A percentile compares a stretch with the other conserved stretches of the same genome.
phyloP scores from a whole-genome alignment of 805 yeast species.

The Myxozyma vanderwaltii region DNA sequence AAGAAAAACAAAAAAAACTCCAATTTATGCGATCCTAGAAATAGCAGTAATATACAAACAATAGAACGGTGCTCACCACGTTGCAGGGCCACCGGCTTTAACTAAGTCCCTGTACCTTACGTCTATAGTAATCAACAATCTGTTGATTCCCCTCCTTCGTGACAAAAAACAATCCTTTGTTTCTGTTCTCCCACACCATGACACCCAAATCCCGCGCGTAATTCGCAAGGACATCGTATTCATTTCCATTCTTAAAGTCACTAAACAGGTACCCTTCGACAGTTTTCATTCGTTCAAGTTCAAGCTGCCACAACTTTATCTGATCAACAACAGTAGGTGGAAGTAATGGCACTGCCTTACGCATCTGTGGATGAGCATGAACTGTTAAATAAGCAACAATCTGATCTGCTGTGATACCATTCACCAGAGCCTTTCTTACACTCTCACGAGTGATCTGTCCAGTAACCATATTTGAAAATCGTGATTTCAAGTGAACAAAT shows the following conservation, averaged over 20 bases:
- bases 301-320: conserved; percentile 93
- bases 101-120: conserved; percentile 41
- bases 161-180: conserved; percentile 75
- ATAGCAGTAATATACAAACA: not conserved
- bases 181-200: conserved; percentile 78
- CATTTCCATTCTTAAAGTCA: conserved; percentile 77
- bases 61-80: not conserved
- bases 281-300: conserved; percentile 85
- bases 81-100: not conserved
- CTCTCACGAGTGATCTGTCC: conserved; percentile 94
- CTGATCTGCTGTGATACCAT: conserved; percentile 95
- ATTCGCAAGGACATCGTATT: conserved; percentile 67
- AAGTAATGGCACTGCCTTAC: conserved; percentile 61
- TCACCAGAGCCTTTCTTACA: conserved; percentile 74
- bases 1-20: too few species aligned
- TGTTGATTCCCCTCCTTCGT: conserved; percentile 84
- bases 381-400: conserved; percentile 83
- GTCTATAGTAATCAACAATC: conserved; percentile 85
- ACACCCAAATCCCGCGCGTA: conserved; percentile 94
- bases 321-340: conserved; percentile 99
- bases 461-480: conserved; percentile 89
- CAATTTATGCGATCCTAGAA: not conserved
- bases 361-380: conserved; percentile 94
- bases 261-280: conserved; percentile 85
- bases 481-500: conserved; percentile 79